Evolutionary conservation across 2,329 filamentous ascomycete species (phyloP).

Genomic region (Colletotrichum ledebouriae): DNA sequence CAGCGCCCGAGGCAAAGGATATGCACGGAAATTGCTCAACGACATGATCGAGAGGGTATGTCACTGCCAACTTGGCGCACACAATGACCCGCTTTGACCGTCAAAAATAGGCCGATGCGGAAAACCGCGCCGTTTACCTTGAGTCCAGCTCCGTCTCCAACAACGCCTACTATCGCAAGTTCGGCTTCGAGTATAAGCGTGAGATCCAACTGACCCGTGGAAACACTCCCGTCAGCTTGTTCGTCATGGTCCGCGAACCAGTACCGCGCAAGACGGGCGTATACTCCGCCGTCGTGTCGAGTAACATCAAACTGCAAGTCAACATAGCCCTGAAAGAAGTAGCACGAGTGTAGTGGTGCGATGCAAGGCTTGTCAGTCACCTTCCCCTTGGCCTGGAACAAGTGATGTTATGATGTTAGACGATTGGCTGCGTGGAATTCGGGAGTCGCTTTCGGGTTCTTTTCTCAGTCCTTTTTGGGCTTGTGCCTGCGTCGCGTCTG

Average conservation of each 20-base stretch:
- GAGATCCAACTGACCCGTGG: conserved; percentile 74
- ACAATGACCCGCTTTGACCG: neutral
- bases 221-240: conserved; percentile 72
- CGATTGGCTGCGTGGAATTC: neutral
- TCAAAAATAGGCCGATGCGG: conserved; percentile 71
- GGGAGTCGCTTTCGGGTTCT: conserved; percentile 4
- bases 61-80: conserved; percentile 43
- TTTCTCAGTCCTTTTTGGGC: conserved; percentile 9
- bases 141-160: conserved; percentile 81
- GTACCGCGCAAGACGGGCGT: conserved; percentile 49
- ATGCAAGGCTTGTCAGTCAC: conserved; percentile 26
- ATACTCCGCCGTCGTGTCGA: conserved; percentile 49
- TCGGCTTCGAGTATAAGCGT: conserved; percentile 77
- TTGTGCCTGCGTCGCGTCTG: conserved; percentile 29
- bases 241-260: conserved; percentile 87
- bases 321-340: conserved; percentile 47
- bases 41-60: conserved; percentile 74
- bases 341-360: conserved; percentile 8
- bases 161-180: conserved; percentile 78
- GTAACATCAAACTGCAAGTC: conserved; percentile 51
- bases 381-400: conserved; percentile 14
- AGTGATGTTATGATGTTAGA: conserved; percentile 15
- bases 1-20: conserved; percentile 77
- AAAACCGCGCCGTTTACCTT: conserved; percentile 79
- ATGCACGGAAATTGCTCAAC: conserved; percentile 78